Evolutionary conservation across 352 stramenopile genomes (phyloP).

Genomic region (Pythium monospermum): DNA sequence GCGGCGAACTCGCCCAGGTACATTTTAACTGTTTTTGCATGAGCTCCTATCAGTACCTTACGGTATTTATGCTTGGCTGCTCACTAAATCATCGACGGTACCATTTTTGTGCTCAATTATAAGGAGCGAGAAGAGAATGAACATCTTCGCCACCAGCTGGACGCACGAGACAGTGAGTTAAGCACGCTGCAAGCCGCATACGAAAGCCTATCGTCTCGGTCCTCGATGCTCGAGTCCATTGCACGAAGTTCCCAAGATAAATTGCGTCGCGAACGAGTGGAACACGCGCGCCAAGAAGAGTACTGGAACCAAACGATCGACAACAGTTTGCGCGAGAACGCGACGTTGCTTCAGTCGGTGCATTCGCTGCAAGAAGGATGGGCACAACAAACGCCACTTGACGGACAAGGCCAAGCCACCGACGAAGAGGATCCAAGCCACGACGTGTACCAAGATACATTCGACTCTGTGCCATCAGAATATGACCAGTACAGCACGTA

Average conservation of each 20-base stretch:
- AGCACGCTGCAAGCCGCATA: slow-evolving; percentile 29
- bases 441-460: slow-evolving; percentile 14
- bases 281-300: slow-evolving; percentile 43
- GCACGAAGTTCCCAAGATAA: slow-evolving; percentile 54
- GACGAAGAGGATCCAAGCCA: neutral
- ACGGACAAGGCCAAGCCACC: too few species aligned
- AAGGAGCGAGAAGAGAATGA: slow-evolving; percentile 26
- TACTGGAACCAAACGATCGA: slow-evolving; percentile 42
- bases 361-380: slow-evolving; percentile 32
- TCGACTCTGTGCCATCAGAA: neutral
- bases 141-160: slow-evolving; percentile 23
- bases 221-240: slow-evolving; percentile 54
- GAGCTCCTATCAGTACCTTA: neutral
- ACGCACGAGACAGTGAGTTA: slow-evolving; percentile 33
- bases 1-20: slow-evolving; percentile 20
- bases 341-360: slow-evolving; percentile 31
- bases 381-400: too few species aligned
- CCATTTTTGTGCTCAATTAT: neutral
- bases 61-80: neutral
- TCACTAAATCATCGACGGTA: neutral
- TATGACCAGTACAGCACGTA: too few species aligned
- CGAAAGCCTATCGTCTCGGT: slow-evolving; percentile 33
- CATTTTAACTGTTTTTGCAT: neutral
- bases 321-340: slow-evolving; percentile 44
- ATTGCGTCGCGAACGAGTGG: slow-evolving; percentile 40